Evolutionary conservation across 2,329 filamentous ascomycete genomes (phyloP).

Genomic region (Fusarium verrucosum): DNA sequence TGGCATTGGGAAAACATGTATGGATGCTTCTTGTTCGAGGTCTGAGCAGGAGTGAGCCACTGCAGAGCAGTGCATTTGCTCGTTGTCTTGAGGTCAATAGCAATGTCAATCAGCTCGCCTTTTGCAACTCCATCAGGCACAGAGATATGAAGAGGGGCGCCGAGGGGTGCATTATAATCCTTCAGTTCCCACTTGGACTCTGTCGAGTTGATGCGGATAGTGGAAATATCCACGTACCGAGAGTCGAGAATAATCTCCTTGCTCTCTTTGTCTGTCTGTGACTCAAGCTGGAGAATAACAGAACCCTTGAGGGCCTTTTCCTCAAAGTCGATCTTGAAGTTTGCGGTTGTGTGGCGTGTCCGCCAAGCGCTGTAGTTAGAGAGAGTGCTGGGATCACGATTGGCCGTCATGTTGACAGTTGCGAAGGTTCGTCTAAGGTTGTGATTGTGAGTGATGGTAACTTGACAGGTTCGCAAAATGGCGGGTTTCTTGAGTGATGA

Average conservation of each 20-base stretch:
- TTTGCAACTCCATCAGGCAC: slow-evolving; percentile 64
- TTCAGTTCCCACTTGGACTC: slow-evolving; percentile 74
- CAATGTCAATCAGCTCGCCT: slow-evolving; percentile 62
- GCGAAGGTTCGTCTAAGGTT: slow-evolving; percentile 45
- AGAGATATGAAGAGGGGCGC: slow-evolving; percentile 73
- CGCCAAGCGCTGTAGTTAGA: slow-evolving; percentile 91
- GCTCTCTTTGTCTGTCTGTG: slow-evolving; percentile 75
- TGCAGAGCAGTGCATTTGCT: slow-evolving; percentile 90
- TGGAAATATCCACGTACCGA: slow-evolving; percentile 79
- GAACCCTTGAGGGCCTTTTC: slow-evolving; percentile 79
- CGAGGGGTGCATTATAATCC: slow-evolving; percentile 76
- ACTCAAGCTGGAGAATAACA: slow-evolving; percentile 80
- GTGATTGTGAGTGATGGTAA: slow-evolving; percentile 37
- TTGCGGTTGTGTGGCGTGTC: slow-evolving; percentile 83
- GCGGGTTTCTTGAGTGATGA: slow-evolving; percentile 42
- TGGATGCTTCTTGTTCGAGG: slow-evolving; percentile 92
- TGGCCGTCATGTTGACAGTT: slow-evolving; percentile 46
- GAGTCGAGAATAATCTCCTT: slow-evolving; percentile 87
- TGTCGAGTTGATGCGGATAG: slow-evolving; percentile 74
- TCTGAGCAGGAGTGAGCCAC: slow-evolving; percentile 94
- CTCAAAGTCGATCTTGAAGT: slow-evolving; percentile 85
- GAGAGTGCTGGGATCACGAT: slow-evolving; percentile 85
- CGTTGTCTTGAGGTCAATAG: slow-evolving; percentile 82
- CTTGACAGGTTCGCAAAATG: slow-evolving; percentile 38
- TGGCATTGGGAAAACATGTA: slow-evolving; percentile 99